A percentile compares a stretch with the other conserved stretches of the same genome.
Conservation (phyloP, 129 eudicot genomes). For the Saposhnikovia divaricata region DNA sequence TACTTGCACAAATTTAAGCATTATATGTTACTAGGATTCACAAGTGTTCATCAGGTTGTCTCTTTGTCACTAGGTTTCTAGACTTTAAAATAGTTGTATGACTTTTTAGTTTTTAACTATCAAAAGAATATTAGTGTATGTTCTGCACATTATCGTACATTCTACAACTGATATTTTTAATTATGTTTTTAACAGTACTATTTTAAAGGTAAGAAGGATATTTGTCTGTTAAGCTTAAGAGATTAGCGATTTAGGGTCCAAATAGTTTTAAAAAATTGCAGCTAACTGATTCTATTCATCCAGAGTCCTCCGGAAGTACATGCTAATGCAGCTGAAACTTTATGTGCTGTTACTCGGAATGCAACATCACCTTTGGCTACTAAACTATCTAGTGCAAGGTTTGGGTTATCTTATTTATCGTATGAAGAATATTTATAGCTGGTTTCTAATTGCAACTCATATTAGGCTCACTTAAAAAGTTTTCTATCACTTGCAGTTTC, state of each 20-base stretch:
- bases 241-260: background rate
- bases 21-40: background rate
- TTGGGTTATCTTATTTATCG: constrained; percentile 11
- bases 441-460: background rate
- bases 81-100: background rate
- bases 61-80: background rate
- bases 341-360: constrained; percentile 75
- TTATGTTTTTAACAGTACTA: background rate
- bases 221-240: background rate
- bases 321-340: constrained; percentile 84
- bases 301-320: constrained; percentile 87
- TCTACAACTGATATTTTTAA: background rate
- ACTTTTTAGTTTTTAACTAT: background rate
- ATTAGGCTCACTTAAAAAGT: background rate
- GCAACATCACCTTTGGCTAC: constrained; percentile 72
- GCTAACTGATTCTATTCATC: background rate
- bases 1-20: background rate
- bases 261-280: background rate
- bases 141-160: background rate
- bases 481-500: constrained; percentile 36
- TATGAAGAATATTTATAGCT: background rate
- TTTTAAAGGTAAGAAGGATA: background rate
- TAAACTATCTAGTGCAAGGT: constrained; percentile 85
- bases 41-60: background rate
- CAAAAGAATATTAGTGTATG: background rate